These are phyloP conservation scores for Zymoseptoria pseudotritici DNA, from an alignment of 2,329 filamentous ascomycete species.

Conservation along the genomic window DNA sequence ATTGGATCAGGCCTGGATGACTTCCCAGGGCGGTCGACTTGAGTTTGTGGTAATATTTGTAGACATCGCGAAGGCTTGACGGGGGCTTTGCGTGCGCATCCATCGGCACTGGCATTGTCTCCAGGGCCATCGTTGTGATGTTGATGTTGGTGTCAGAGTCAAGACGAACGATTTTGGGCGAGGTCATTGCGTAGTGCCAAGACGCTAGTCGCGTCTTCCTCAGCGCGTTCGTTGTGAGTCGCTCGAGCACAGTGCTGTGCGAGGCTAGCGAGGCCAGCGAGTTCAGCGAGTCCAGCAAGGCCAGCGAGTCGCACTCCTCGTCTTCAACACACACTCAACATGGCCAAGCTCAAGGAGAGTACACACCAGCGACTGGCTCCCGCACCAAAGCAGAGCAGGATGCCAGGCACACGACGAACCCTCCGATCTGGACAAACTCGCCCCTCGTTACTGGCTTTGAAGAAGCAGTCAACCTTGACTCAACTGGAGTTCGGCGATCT, in stretches of 20 bases:
- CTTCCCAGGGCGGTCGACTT: conserved; percentile 44
- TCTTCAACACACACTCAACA: conserved; percentile 1
- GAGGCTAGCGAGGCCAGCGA: background rate
- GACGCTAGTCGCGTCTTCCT: background rate
- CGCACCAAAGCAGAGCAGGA: conserved; percentile 10
- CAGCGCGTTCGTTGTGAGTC: no score
- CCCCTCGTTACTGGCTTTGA: conserved; percentile 2
- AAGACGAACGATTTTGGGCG: background rate
- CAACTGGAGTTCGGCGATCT: conserved; percentile 14
- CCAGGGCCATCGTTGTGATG: background rate
- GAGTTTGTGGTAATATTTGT: conserved; percentile 66
- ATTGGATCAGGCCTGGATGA: conserved; percentile 10
- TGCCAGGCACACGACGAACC: conserved; percentile 6
- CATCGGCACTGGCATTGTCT: conserved; percentile 32
- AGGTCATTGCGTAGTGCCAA: background rate
- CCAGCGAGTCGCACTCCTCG: background rate
- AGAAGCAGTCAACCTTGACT: conserved; percentile 16
- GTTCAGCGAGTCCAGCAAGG: background rate
- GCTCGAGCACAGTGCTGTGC: background rate
- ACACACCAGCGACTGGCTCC: conserved; percentile 4
- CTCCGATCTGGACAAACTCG: conserved; percentile 2
- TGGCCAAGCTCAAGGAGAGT: conserved; percentile 8
- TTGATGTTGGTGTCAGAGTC: background rate
- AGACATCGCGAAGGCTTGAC: conserved; percentile 58
- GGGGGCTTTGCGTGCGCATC: conserved; percentile 76